Percentiles rank a stretch among this genome's conserved stretches.
Evolutionary conservation across 352 stramenopile genomes (phyloP).

Genomic region (Pythium coloratum): DNA sequence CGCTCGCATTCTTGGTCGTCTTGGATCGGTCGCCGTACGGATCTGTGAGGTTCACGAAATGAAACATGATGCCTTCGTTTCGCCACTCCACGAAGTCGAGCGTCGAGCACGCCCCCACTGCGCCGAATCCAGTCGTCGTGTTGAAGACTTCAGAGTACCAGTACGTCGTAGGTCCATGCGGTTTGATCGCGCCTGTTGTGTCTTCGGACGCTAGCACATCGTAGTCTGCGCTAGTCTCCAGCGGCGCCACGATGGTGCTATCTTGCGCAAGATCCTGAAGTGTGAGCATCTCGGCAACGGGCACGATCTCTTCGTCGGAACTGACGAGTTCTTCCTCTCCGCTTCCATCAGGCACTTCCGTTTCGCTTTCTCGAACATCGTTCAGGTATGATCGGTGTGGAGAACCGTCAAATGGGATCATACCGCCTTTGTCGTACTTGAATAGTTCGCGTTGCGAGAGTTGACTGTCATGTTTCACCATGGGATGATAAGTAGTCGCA

Average conservation of each 20-base stretch:
- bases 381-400: conserved; percentile 82
- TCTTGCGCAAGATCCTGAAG: conserved; percentile 53
- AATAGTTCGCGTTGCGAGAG: conserved; percentile 81
- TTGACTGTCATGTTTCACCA: conserved; percentile 87
- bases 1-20: background rate
- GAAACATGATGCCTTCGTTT: conserved; percentile 94
- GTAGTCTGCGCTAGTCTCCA: conserved; percentile 58
- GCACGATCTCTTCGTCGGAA: conserved; percentile 43
- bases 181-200: background rate
- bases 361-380: conserved; percentile 58
- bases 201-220: conserved; percentile 28
- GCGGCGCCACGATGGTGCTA: conserved; percentile 44
- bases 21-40: conserved; percentile 55
- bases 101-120: conserved; percentile 92
- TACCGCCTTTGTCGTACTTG: conserved; percentile 65
- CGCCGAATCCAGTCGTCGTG: conserved; percentile 43
- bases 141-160: conserved; percentile 81
- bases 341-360: conserved; percentile 40
- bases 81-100: conserved; percentile 91
- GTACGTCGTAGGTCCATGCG: conserved; percentile 36
- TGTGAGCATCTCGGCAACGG: conserved; percentile 51
- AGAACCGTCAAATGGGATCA: conserved; percentile 85
- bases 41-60: conserved; percentile 94
- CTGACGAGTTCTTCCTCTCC: conserved; percentile 38
- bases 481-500: conserved; percentile 57